phyloP scores from a whole-genome alignment of 2,329 filamentous ascomycete species.

The Xylaria sp. region DNA sequence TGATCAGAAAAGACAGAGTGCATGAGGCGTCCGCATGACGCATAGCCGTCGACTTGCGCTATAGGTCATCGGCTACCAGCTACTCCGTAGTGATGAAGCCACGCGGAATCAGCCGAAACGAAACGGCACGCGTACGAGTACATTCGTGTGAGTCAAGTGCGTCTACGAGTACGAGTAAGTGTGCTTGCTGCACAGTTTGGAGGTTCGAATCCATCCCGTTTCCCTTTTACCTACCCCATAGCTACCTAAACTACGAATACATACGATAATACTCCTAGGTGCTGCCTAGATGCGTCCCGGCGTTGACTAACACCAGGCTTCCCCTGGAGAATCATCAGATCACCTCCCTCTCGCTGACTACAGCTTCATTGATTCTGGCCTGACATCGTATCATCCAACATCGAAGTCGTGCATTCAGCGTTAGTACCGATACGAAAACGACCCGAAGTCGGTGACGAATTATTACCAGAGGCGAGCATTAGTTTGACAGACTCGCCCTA shows the following conservation, averaged over 20 bases:
- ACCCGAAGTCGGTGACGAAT: not conserved
- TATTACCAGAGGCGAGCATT: not conserved
- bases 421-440: not conserved
- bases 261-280: no score
- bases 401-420: not conserved
- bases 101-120: conserved; percentile 5
- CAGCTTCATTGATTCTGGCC: not conserved
- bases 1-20: not conserved
- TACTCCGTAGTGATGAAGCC: conserved; percentile 6
- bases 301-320: not conserved
- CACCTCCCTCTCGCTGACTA: not conserved
- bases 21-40: not conserved
- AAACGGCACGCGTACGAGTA: not conserved
- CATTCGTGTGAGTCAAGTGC: no score
- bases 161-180: no score
- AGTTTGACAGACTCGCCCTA: no score
- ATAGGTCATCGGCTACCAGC: not conserved
- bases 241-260: not conserved
- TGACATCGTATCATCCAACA: no score
- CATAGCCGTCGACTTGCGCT: not conserved
- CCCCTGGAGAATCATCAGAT: not conserved
- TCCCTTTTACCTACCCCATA: not conserved
- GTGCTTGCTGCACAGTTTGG: no score
- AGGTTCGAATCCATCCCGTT: not conserved
- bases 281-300: not conserved